phyloP scores from a whole-genome alignment of 306 rosid genomes.

The Lathyrus oleraceus region DNA sequence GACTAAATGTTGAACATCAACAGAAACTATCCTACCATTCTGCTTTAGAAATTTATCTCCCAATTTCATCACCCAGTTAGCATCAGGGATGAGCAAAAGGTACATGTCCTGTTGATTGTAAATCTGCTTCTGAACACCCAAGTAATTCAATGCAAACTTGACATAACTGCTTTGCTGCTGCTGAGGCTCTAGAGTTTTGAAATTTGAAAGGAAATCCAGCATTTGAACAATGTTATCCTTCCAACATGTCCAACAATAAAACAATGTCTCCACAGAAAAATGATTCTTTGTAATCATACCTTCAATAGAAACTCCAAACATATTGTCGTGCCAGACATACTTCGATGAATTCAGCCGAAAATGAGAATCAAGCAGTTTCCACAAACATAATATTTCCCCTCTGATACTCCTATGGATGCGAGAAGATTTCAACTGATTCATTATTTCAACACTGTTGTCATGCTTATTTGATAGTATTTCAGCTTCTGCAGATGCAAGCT shows the following conservation, averaged over 20 bases:
- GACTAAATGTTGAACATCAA: conserved; percentile 41
- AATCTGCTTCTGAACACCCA: conserved; percentile 54
- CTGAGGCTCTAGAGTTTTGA: conserved; percentile 37
- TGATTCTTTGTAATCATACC: conserved; percentile 33
- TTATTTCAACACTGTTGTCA: conserved; percentile 2
- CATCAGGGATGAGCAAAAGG: conserved; percentile 55
- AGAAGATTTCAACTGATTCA: conserved; percentile 46
- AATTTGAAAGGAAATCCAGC: conserved; percentile 41
- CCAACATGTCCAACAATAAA: conserved; percentile 73
- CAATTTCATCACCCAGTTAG: conserved; percentile 54
- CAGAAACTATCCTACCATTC: conserved; percentile 44
- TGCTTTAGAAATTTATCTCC: conserved; percentile 36
- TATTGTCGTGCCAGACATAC: conserved; percentile 47
- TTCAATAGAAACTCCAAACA: conserved; percentile 39
- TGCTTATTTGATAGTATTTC: conserved; percentile 46
- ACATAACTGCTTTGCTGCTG: conserved; percentile 38
- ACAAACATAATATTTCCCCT: conserved; percentile 59
- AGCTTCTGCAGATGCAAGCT: conserved; percentile 48
- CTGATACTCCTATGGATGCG: conserved; percentile 36
- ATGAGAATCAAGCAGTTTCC: conserved; percentile 68
- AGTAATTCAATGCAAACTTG: conserved; percentile 52
- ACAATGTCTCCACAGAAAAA: conserved; percentile 55
- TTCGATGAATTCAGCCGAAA: conserved; percentile 36
- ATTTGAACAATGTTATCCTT: conserved; percentile 48
- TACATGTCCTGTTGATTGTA: conserved; percentile 31